A percentile compares a stretch with the other conserved stretches of the same genome.
Conservation (phyloP, 148 eudicot species). For the Vaccinium darrowii region DNA sequence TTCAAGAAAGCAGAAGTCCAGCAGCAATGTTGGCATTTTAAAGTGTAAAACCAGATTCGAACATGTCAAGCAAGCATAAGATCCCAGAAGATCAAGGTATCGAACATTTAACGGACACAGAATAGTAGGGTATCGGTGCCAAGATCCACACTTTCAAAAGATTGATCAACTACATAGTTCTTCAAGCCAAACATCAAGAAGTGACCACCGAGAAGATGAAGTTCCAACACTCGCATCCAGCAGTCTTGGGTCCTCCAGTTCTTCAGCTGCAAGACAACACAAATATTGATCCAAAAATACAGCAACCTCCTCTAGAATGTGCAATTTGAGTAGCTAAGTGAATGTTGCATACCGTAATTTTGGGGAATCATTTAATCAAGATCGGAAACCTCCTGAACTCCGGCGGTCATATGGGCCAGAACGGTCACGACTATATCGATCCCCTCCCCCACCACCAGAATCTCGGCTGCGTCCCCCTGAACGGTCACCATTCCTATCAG, state of each 20-base stretch:
- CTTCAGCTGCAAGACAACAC: constrained; percentile 49
- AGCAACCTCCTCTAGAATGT: not conserved
- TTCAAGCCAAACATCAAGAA: constrained; percentile 19
- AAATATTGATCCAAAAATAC: not conserved
- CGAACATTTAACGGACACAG: constrained; percentile 48
- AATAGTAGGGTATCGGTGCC: constrained; percentile 41
- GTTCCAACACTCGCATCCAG: constrained; percentile 16
- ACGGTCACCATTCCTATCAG: constrained; percentile 77
- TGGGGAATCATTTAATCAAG: constrained; percentile 23
- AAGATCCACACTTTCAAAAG: constrained; percentile 51
- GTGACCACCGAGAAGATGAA: constrained; percentile 1
- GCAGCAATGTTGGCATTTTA: constrained; percentile 52
- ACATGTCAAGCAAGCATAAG: constrained; percentile 61
- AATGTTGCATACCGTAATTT: constrained; percentile 11
- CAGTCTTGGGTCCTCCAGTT: constrained; percentile 24
- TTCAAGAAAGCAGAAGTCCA: constrained; percentile 42
- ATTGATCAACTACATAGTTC: constrained; percentile 35
- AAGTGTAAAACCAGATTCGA: constrained; percentile 44
- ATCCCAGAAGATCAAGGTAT: constrained; percentile 51
- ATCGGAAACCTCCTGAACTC: constrained; percentile 50
- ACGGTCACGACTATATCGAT: constrained; percentile 80
- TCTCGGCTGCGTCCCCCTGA: constrained; percentile 64
- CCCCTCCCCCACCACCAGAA: constrained; percentile 73
- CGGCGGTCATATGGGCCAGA: constrained; percentile 91
- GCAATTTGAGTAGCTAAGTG: not conserved